Evolutionary conservation across 441 rosid species (phyloP), one percentile per base, ranked within the genome.

Genomic region (Rhodomyrtus psidioides): DNA sequence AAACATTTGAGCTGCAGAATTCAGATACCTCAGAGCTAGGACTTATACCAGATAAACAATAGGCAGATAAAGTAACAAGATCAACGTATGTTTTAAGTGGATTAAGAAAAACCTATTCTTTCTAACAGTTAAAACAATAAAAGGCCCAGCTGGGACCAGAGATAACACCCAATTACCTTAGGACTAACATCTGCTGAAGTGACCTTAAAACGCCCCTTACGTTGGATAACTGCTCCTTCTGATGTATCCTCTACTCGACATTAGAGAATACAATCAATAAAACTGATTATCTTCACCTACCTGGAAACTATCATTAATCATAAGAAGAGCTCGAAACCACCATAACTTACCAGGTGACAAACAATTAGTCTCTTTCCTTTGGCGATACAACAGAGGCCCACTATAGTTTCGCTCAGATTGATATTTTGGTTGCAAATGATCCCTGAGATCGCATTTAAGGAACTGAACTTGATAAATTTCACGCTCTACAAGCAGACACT

Each of bases 171-270:
- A 49, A 89, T 93, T 75, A 96, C 98, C 99, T 96, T 96, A 57
- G 97, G 96, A 90, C 98, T 94, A 84, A 91, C 92, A 81, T 97
- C 99, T 82, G 94, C 94, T 88, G 96, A 94, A 84, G 98, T 97
- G 86, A 96, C 95, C 91, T 97, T 94, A 92, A 97, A 96, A 62
- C 98, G 97, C 84, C 99, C 99, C 91, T 91, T 96, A 79, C 93
- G 89, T 88, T 93, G 96, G 87, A 95, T 95, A 86, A 95, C 92
- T 60, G 97, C 94, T 83, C 96, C 96, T 85, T 96, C 98, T 83
- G 97, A 88, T 46, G 91, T 54, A 90, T 95, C 98, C 84, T 97
- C 99, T 57, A 83, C 95, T 93, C 91, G 87, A 89, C 46, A 84
- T 46, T 83, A 84, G 53, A 83, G 62, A 84, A 30, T 83, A 85